Evolutionary conservation across 2,329 filamentous ascomycete species (phyloP).

Genomic region (Clarireedia hainanense): DNA sequence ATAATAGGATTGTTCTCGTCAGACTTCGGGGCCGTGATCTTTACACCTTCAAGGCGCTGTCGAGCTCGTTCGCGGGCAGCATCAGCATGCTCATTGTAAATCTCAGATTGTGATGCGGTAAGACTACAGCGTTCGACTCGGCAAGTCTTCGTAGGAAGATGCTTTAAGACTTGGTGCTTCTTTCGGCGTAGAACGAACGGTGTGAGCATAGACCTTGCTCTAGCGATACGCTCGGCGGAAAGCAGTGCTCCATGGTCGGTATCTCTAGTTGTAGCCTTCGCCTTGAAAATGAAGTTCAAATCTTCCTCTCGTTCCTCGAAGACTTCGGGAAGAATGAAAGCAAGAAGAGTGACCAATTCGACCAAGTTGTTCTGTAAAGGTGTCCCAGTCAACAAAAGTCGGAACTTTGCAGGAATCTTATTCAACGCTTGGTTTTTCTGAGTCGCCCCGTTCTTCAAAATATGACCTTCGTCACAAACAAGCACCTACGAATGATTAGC

Average conservation of each 20-base stretch:
- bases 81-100: constrained; percentile 66
- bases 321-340: constrained; percentile 85
- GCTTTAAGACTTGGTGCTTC: constrained; percentile 82
- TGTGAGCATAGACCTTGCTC: constrained; percentile 85
- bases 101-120: constrained; percentile 59
- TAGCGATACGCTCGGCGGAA: constrained; percentile 76
- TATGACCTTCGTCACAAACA: constrained; percentile 92
- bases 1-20: constrained; percentile 71
- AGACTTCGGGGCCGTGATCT: constrained; percentile 38
- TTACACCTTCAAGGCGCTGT: constrained; percentile 44
- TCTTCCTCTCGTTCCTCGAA: constrained; percentile 72
- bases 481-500: constrained; percentile 23
- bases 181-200: constrained; percentile 92
- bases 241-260: constrained; percentile 74
- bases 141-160: constrained; percentile 73
- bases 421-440: constrained; percentile 73
- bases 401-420: constrained; percentile 71
- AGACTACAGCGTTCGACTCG: constrained; percentile 77
- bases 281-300: constrained; percentile 81
- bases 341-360: constrained; percentile 81
- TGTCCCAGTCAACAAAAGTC: constrained; percentile 81
- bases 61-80: constrained; percentile 52
- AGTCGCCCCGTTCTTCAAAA: constrained; percentile 81
- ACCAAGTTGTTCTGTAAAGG: constrained; percentile 91
- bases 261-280: constrained; percentile 79